Evolutionary conservation across 768 basidiomycete genomes (phyloP).

Genomic region (Dacryopinax primogenitus): DNA sequence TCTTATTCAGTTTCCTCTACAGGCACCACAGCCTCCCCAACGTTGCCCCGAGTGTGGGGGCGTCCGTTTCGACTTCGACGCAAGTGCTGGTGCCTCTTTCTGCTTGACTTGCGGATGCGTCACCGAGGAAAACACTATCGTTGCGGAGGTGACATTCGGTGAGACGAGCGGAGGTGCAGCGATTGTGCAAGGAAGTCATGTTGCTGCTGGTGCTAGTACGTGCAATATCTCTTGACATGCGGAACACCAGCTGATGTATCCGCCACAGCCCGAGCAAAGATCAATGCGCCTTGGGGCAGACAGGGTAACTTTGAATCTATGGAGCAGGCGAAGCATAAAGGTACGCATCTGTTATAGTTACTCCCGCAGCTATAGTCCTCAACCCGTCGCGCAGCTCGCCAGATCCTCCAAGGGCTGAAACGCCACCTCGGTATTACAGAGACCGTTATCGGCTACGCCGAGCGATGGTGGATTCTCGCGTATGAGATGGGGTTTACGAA

Average conservation of each 20-base stretch:
- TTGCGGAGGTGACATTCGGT: slow-evolving; percentile 90
- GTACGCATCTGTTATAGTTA: slow-evolving; percentile 36
- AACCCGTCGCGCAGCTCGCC: neutral
- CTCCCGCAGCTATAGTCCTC: neutral
- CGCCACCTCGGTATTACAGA: slow-evolving; percentile 43
- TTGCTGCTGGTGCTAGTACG: slow-evolving; percentile 82
- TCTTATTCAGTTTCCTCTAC: too few relatives aligned
- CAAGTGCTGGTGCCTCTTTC: slow-evolving; percentile 72
- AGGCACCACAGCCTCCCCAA: too few relatives aligned
- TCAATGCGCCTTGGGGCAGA: slow-evolving; percentile 72
- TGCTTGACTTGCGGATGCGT: slow-evolving; percentile 81
- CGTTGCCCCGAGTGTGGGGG: neutral
- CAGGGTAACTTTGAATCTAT: slow-evolving; percentile 67
- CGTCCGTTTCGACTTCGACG: slow-evolving; percentile 29
- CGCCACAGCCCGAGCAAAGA: slow-evolving; percentile 57
- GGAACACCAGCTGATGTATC: neutral
- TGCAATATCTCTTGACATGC: slow-evolving; percentile 16
- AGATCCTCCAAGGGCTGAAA: neutral
- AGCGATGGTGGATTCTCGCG: slow-evolving; percentile 81
- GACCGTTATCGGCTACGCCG: slow-evolving; percentile 64
- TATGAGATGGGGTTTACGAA: slow-evolving; percentile 90
- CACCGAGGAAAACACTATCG: slow-evolving; percentile 84
- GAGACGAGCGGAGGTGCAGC: slow-evolving; percentile 86
- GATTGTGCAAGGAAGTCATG: slow-evolving; percentile 88
- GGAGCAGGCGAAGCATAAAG: slow-evolving; percentile 84